Evolutionary conservation across 805 yeast species (phyloP), one percentile per base, ranked within the genome.

Genomic region (Ogataea degrootiae): DNA sequence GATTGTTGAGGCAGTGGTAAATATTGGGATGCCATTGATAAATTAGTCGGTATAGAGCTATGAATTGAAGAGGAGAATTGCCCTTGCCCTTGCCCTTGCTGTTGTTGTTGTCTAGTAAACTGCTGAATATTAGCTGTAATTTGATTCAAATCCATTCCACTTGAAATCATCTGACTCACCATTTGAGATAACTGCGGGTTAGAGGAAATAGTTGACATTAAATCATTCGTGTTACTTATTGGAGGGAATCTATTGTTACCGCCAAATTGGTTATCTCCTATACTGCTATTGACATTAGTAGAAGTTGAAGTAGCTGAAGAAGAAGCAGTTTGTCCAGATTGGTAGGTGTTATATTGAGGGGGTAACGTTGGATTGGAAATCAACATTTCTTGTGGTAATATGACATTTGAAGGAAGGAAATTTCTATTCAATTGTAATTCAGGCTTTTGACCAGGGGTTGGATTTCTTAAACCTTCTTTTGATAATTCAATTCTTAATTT

Each of bases 401-500:
- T 69, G n/a, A 82, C 86, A 56, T 79, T 75, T 4, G 73, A 65
- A 8, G 88, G 87, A 36, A 82, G 56, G 42, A 62, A 61, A n/a
- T 65, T 68, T 52, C 80, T 67, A 54, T 69, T 69, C 40, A 80
- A 61, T 15, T 63, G 66, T 34, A 82, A 53, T 21, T 73, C 66
- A 1, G 76, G 71, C 55, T 74, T 77, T 17, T 62, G 70, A 17
- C 63, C 57, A 16, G 71, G 66, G n/a, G 53, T 55, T 21, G 64
- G 61, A 37, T 63, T 66, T 57, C 79, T 66, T 31, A 75, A 60
- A 0, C 83, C 83, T 62, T 82, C 88, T 56, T 81, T 82, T 2
- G 85, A 79, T 6, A 78, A 62, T 57, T 82, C 87, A 23, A 79
- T 74, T 51, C 85, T 66, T 35, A 82, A 63, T 53, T 68, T 75